Percentiles rank a stretch among this genome's conserved stretches.
phyloP scores from a whole-genome alignment of 2,329 filamentous ascomycete species.

The Diaporthe longicolla region DNA sequence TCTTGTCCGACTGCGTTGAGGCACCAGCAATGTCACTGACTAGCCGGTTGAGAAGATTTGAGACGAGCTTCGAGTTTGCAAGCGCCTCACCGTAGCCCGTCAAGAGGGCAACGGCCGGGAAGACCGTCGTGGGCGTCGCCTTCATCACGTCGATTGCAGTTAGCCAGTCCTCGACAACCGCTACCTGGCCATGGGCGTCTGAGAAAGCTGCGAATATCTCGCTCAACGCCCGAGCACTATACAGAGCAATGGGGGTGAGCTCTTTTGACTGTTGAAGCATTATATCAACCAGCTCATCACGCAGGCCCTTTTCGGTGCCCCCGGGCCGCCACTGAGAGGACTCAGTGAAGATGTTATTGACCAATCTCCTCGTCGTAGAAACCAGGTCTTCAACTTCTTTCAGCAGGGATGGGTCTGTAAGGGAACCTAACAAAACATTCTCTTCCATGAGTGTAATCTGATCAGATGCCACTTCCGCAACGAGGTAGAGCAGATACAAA shows the following conservation, averaged over 20 bases:
- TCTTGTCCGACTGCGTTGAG: slow-evolving; percentile 58
- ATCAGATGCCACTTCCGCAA: slow-evolving; percentile 66
- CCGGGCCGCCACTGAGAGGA: slow-evolving; percentile 55
- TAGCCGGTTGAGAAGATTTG: slow-evolving; percentile 71
- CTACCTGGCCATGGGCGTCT: slow-evolving; percentile 62
- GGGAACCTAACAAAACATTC: slow-evolving; percentile 62
- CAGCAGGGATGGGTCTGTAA: slow-evolving; percentile 54
- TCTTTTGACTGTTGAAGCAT: slow-evolving; percentile 60
- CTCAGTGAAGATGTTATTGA: slow-evolving; percentile 53
- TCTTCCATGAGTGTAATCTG: slow-evolving; percentile 63
- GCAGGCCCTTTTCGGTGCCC: slow-evolving; percentile 50
- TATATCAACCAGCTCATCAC: slow-evolving; percentile 59
- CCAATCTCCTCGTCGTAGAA: slow-evolving; percentile 54
- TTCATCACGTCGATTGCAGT: slow-evolving; percentile 62
- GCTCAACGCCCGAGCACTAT: slow-evolving; percentile 67
- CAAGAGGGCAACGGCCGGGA: slow-evolving; percentile 66
- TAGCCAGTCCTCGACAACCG: slow-evolving; percentile 63
- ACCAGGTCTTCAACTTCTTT: slow-evolving; percentile 61
- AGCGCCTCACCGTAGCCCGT: slow-evolving; percentile 66
- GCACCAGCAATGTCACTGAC: slow-evolving; percentile 72
- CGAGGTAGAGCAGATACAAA: slow-evolving; percentile 65
- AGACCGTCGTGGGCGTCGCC: slow-evolving; percentile 59
- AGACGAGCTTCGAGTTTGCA: slow-evolving; percentile 62
- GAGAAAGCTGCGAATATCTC: slow-evolving; percentile 63
- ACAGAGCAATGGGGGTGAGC: slow-evolving; percentile 61